These are phyloP conservation scores for Capsicum chinense DNA, from an alignment of 257 asterid species.

Conservation along the genomic window DNA sequence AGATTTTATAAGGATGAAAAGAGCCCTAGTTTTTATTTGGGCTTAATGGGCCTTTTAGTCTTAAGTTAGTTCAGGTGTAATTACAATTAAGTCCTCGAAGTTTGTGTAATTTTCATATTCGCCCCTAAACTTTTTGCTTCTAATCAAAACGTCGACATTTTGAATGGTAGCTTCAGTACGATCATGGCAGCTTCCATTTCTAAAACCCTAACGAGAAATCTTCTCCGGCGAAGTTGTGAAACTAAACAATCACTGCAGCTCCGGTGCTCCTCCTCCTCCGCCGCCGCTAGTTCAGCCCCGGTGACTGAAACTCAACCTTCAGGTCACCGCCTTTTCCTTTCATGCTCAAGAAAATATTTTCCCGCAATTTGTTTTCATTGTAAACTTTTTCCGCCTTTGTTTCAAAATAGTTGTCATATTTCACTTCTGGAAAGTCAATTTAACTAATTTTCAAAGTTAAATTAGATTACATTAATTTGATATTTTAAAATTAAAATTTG, in stretches of 20 bases:
- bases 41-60: neutral
- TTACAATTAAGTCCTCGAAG: neutral
- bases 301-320: slow-evolving; percentile 45
- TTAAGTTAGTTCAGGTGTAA: too few species aligned
- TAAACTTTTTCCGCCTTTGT: neutral
- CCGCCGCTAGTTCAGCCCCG: slow-evolving; percentile 49
- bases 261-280: slow-evolving; percentile 38
- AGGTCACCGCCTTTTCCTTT: slow-evolving; percentile 41
- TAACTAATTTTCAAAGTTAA: too few species aligned
- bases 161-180: slow-evolving; percentile 35
- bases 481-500: too few species aligned
- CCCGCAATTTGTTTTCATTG: neutral
- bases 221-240: slow-evolving; percentile 43
- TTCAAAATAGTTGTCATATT: too few species aligned
- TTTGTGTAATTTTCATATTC: neutral
- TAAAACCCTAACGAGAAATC: slow-evolving; percentile 53
- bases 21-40: slow-evolving; percentile 19
- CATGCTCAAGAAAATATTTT: neutral
- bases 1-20: neutral
- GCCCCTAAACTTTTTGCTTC: neutral
- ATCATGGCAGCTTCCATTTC: slow-evolving; percentile 56
- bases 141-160: slow-evolving; percentile 27
- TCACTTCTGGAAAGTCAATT: too few species aligned
- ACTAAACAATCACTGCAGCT: slow-evolving; percentile 37
- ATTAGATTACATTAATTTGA: too few species aligned